Base-by-base conservation (phyloP, 164 flowering plant genomes). In the Vitis rotundifolia region DNA sequence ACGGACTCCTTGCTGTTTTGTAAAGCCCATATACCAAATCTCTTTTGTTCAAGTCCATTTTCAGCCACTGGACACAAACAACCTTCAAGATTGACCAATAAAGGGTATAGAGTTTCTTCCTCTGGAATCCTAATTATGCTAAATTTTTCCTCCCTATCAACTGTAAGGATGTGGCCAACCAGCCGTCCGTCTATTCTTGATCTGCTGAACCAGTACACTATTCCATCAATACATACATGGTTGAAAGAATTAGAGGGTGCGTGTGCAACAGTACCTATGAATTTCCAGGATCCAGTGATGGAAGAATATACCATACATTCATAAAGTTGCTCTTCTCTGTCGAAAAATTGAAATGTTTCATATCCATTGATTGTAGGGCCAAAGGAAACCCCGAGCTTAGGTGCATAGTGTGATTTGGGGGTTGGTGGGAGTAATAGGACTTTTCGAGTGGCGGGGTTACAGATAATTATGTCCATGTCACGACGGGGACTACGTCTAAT, bases 311-410 rank as follows among this genome's bases (percentile, higher is more conserved):
- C 54, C 63, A 58, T 47, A 48, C 63, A 68, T 37, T 37, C 44
- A 37, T 37, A 6, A 37, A 6, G 44, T 6, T 71, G 9, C 55
- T 60, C 49, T 14, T 37, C 26, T 22, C 1, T 8, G 55, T 7
- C 11, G 50, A 63, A 72, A 63, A 76, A 61, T 2, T 72, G 61
- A 54, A 68, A 76, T 28, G 72, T 62, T 49, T 68, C 71, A 57
- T 76, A 76, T 18, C 71, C 72, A 59, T 48, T 12, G 50, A 14
- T 18, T 49, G 11, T 11, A 29, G 75, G 69, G 44, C 68, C 72
- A 68, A 66, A 72, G 2, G 64, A 72, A 44, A 76, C 66, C 10
- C 79, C 79, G 64, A 63, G 18, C n/a, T n/a, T 7, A n/a, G 31
- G 54, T 3, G 10, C 54, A 7, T 19, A 26, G n/a, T 29, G 8